Base-by-base conservation (phyloP, 2,329 filamentous ascomycete species). In the Drechslerella coelobrocha region DNA sequence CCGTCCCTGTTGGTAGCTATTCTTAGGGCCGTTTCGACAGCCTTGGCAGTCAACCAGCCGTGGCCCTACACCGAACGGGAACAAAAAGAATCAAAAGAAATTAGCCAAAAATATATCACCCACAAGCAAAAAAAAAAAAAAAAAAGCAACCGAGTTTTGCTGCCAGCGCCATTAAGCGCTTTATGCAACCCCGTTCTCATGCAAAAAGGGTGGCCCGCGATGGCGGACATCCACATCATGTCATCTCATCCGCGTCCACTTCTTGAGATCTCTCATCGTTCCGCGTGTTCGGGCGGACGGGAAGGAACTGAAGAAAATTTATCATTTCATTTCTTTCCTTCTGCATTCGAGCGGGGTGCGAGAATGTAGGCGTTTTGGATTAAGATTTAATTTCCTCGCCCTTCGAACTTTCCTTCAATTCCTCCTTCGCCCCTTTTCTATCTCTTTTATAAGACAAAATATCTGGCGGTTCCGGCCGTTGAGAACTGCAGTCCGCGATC, bases 111-210 rank as follows among this genome's bases (percentile, higher is more conserved):
- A n/a, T n/a, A n/a, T n/a, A n/a, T n/a, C n/a, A n/a, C n/a, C n/a
- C n/a, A n/a, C n/a, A n/a, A n/a, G n/a, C n/a, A n/a, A n/a, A n/a
- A n/a, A n/a, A n/a, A n/a, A n/a, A n/a, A n/a, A n/a, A n/a, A n/a
- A n/a, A n/a, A n/a, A n/a, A n/a, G n/a, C n/a, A n/a, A n/a, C n/a
- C n/a, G n/a, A n/a, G n/a, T n/a, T n/a, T n/a, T n/a, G n/a, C n/a
- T n/a, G n/a, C n/a, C n/a, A 23, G 17, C 23, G 19, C 43, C 43
- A 48, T n/a, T 48, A 48, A 10, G 43, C 43, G 43, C 43, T 48
- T 48, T 48, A 48, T 48, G 43, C 43, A 48, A 10, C 19, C 23
- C 34, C 34, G 12, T 4, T 39, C n/a, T 39, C 34, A 39, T 39
- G 34, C 34, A 14, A n/a, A 14, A 39, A 14, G 12, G 17, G 17